Conservation (phyloP, 306 rosid genomes). For the Canavalia gladiata region DNA sequence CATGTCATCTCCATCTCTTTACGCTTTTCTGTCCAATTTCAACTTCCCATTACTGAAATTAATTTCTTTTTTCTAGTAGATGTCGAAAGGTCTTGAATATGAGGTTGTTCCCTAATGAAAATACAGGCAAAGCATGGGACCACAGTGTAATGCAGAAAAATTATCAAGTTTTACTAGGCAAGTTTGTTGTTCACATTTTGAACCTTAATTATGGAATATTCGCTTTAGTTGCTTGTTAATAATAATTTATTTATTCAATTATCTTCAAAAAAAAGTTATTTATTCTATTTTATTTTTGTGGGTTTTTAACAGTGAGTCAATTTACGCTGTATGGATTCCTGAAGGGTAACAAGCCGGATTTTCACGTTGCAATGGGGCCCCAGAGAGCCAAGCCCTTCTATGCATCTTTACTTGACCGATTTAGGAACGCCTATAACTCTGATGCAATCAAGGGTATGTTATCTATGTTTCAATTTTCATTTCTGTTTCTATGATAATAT, state of each 20-base stretch:
- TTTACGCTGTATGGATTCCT: constrained; percentile 85
- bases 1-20: constrained; percentile 56
- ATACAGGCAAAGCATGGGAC: constrained; percentile 86
- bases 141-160: constrained; percentile 82
- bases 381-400: constrained; percentile 82
- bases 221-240: neutral
- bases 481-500: neutral
- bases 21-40: neutral
- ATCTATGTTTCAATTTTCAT: constrained; percentile 8
- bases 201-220: neutral
- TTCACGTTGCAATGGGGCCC: constrained; percentile 94
- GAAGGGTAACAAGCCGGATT: constrained; percentile 97
- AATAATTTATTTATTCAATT: neutral
- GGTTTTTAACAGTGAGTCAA: constrained; percentile 82
- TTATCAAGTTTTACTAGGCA: constrained; percentile 81
- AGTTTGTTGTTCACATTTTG: neutral
- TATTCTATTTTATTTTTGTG: neutral
- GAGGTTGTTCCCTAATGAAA: constrained; percentile 85
- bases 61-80: constrained; percentile 47
- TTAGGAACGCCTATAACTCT: constrained; percentile 67
- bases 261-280: no score
- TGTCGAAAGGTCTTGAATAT: constrained; percentile 93
- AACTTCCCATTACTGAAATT: neutral
- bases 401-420: constrained; percentile 78
- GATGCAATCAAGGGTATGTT: constrained; percentile 75